A percentile compares a stretch with the other conserved stretches of the same genome.
Evolutionary conservation across 176 grass and related monocot species (phyloP).

Genomic region (Guadua angustifolia): DNA sequence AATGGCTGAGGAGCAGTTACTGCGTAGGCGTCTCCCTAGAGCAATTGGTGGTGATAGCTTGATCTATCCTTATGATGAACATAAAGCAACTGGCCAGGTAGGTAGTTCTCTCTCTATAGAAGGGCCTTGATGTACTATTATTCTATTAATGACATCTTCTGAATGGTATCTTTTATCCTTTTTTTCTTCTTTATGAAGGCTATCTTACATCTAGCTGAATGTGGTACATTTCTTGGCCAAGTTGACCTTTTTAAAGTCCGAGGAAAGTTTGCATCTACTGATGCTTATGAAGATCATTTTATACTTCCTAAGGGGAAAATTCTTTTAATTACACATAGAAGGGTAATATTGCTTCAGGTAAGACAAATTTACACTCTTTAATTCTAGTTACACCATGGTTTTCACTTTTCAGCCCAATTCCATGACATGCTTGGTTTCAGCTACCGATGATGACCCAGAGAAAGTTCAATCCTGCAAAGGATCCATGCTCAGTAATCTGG

Average conservation of each 20-base stretch:
- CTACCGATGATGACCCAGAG: conserved; percentile 82
- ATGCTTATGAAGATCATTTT: conserved; percentile 97
- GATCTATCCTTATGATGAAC: conserved; percentile 78
- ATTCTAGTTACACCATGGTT: conserved; percentile 3
- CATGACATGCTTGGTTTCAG: conserved; percentile 57
- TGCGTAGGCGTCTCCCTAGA: conserved; percentile 74
- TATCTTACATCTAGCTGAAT: conserved; percentile 95
- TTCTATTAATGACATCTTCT: conserved; percentile 31
- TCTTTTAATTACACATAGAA: conserved; percentile 82
- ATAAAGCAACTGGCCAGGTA: conserved; percentile 97
- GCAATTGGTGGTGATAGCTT: conserved; percentile 91
- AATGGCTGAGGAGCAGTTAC: conserved; percentile 91
- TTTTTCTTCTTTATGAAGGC: conserved; percentile 58
- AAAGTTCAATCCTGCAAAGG: conserved; percentile 93
- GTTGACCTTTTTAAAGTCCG: conserved; percentile 98
- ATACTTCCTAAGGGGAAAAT: conserved; percentile 89
- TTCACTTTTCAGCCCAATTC: conserved; percentile 37
- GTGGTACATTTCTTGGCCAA: conserved; percentile 90
- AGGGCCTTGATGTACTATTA: conserved; percentile 30
- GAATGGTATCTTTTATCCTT: conserved; percentile 23
- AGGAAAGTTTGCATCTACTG: conserved; percentile 94
- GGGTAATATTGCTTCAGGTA: conserved; percentile 86
- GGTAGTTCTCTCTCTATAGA: conserved; percentile 38
- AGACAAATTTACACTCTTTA: conserved; percentile 23
- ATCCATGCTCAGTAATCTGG: conserved; percentile 88